A percentile compares a stretch with the other conserved stretches of the same genome.
Evolutionary conservation across 2,329 filamentous ascomycete genomes (phyloP).

Genomic region (Curvularia eragrostidis): DNA sequence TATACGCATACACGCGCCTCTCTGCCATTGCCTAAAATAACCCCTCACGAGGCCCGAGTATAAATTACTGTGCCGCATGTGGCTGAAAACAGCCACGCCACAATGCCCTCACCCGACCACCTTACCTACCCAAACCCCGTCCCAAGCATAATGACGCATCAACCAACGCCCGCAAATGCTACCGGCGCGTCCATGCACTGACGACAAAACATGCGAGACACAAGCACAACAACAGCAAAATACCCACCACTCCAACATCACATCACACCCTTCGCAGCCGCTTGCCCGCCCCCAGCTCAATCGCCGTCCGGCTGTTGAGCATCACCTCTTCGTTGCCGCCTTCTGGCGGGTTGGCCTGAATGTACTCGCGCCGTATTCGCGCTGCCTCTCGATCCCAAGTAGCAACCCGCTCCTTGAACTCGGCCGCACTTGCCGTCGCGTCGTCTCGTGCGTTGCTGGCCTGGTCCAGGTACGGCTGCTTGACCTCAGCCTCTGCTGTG

Average conservation of each 20-base stretch:
- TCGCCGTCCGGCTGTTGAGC: conserved; percentile 47
- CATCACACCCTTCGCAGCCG: conserved; percentile 40
- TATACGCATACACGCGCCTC: neutral
- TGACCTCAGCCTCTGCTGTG: conserved; percentile 71
- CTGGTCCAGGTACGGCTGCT: conserved; percentile 78
- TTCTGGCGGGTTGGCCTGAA: conserved; percentile 44
- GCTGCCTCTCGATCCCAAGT: conserved; percentile 75
- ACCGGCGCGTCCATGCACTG: conserved; percentile 28
- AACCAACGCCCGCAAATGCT: conserved; percentile 36
- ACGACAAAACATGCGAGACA: conserved; percentile 24
- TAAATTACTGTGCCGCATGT: conserved; percentile 6
- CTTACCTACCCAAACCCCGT: conserved; percentile 14
- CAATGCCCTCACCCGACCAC: neutral
- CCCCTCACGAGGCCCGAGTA: neutral
- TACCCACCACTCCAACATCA: conserved; percentile 7
- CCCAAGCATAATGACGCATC: neutral
- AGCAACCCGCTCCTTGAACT: conserved; percentile 67
- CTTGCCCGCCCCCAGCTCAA: conserved; percentile 47
- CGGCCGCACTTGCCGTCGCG: conserved; percentile 64
- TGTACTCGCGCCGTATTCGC: conserved; percentile 54
- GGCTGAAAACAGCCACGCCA: neutral
- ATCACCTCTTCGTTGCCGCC: conserved; percentile 39
- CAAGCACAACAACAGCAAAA: conserved; percentile 31
- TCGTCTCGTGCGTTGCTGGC: conserved; percentile 72
- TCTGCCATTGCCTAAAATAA: neutral